Percentiles rank a stretch among this genome's conserved stretches.
These are phyloP conservation scores for Lipomyces starkeyi DNA, from an alignment of 805 yeast genomes.

Conservation along the genomic window DNA sequence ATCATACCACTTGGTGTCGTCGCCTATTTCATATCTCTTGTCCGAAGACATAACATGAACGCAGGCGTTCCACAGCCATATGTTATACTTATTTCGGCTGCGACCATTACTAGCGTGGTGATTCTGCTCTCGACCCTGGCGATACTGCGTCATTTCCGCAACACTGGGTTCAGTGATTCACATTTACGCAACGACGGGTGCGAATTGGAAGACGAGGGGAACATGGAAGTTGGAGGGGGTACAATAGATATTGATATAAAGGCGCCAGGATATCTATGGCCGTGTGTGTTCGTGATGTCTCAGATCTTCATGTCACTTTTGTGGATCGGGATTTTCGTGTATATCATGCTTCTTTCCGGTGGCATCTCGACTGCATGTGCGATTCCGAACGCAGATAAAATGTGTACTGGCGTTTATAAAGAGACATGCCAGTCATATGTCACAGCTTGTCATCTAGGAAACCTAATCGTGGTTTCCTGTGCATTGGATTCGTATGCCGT, in stretches of 20 bases:
- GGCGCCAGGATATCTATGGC: constrained; percentile 19
- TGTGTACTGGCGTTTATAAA: constrained; percentile 14
- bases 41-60: constrained; percentile 4
- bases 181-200: background rate
- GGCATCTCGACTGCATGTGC: constrained; percentile 32
- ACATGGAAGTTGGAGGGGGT: background rate
- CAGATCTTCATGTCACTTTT: constrained; percentile 24
- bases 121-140: constrained; percentile 11
- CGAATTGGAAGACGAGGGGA: constrained; percentile 13
- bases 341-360: constrained; percentile 30
- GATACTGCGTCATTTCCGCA: constrained; percentile 13
- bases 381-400: constrained; percentile 18
- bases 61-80: constrained; percentile 17
- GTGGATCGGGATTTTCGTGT: constrained; percentile 29
- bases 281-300: constrained; percentile 15
- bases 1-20: constrained; percentile 24
- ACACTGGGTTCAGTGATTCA: constrained; percentile 1
- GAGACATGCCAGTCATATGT: constrained; percentile 22
- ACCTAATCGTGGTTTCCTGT: constrained; percentile 28
- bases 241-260: constrained; percentile 3
- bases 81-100: constrained; percentile 14
- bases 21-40: constrained; percentile 22
- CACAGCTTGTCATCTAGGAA: constrained; percentile 24
- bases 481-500: constrained; percentile 26
- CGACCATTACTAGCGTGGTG: constrained; percentile 10